Evolutionary conservation across 495 filamentous ascomycete genomes (phyloP), one percentile per base, ranked within the genome.

Genomic region (Penicillium tannophilum): DNA sequence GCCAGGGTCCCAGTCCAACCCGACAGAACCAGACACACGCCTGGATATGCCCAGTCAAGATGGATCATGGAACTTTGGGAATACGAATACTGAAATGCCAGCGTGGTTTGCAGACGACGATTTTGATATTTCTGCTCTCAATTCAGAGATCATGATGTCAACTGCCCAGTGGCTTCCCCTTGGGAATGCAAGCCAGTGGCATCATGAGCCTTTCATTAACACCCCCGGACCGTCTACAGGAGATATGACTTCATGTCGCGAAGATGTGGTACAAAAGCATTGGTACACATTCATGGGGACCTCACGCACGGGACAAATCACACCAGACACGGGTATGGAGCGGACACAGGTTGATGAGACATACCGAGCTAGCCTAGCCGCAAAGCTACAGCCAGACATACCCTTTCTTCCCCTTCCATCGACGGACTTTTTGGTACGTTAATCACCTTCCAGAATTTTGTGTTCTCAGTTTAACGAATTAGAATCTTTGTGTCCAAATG

Each of bases 401-500:
- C 54, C 56, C 12, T 54, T 56, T 4, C 53, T 59, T 10, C 60
- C 65, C n/a, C 52, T 70, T 7, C 67, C 65, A n/a, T 70, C 65
- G 4, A 68, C 64, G 0, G 62, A 69, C 12, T 69, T 67, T 42
- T 42, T 69, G 42, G 64, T 67, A 36, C 10, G 16, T 41, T 11
- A 1, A 2, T 7, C 12, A 4, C 14, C 39, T 41, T 23, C 20
- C 20, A 23, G 2, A 23, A 23, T 23, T 23, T 23, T 23, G 20
- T 23, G 20, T 41, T n/a, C 39, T 0, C 16, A 3, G 16, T 16
- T 41, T 5, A 41, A n/a, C 3, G n/a, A 1, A 17, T 7, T 41
- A 66, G 62, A 72, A 72, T 51, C 23, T 73, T 16, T 68, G 64
- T 28, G 59, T 70, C n/a, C 67, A 66, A 49, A 58, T 67, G 52